phyloP scores from a whole-genome alignment of 148 eudicot genomes.

The Silene latifolia region DNA sequence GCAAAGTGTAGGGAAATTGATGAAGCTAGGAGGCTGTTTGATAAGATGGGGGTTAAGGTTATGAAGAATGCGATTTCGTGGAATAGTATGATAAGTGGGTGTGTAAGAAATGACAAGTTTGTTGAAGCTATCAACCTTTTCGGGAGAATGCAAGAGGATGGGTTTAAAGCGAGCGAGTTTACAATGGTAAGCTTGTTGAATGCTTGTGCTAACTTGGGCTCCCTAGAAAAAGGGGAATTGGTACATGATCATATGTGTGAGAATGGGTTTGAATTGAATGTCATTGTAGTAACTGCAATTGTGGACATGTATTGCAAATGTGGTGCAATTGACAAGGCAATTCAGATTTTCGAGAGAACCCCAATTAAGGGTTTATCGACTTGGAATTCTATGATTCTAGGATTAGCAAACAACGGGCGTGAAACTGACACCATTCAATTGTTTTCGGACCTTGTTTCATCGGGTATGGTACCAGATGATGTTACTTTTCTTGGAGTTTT shows the following conservation, averaged over 20 bases:
- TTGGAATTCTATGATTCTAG: constrained; percentile 63
- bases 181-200: constrained; percentile 59
- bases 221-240: constrained; percentile 52
- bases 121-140: constrained; percentile 43
- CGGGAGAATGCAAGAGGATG: constrained; percentile 36
- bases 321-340: constrained; percentile 42
- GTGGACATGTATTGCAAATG: constrained; percentile 62
- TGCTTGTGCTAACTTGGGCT: constrained; percentile 46
- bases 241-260: constrained; percentile 35
- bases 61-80: constrained; percentile 40
- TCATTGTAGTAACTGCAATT: constrained; percentile 40
- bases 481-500: constrained; percentile 51
- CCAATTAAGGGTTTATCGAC: constrained; percentile 37
- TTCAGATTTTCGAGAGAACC: constrained; percentile 28
- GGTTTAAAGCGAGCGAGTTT: constrained; percentile 35
- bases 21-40: constrained; percentile 39
- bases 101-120: constrained; percentile 39
- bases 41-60: constrained; percentile 36
- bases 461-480: constrained; percentile 35
- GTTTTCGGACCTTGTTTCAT: constrained; percentile 40
- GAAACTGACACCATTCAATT: constrained; percentile 37
- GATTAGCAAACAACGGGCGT: constrained; percentile 52
- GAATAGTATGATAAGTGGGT: constrained; percentile 64
- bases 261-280: constrained; percentile 35
- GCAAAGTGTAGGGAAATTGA: constrained; percentile 37